These are phyloP conservation scores for Penicillium rolfsii DNA, from an alignment of 2,329 filamentous ascomycete genomes.

Conservation along the genomic window DNA sequence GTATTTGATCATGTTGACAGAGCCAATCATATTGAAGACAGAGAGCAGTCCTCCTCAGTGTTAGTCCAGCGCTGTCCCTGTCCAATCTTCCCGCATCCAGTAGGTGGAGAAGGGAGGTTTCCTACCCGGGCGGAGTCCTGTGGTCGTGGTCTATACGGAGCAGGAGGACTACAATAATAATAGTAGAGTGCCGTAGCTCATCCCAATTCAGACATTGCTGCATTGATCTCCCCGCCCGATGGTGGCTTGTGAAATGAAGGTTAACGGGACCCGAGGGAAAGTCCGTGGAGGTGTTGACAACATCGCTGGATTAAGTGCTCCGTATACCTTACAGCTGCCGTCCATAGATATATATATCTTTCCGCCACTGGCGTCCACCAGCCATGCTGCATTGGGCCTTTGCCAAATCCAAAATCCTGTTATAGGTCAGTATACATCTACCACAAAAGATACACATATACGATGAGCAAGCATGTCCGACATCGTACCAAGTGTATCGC, in stretches of 20 bases:
- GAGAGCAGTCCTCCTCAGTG: not conserved
- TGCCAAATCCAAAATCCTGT: no score
- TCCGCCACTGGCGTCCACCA: no score
- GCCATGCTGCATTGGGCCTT: no score
- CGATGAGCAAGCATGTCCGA: no score
- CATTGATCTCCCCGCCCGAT: not conserved
- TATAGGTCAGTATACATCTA: no score
- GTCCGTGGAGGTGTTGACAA: not conserved
- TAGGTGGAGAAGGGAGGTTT: not conserved
- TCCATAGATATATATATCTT: not conserved
- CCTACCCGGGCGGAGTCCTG: no score
- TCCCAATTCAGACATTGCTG: not conserved
- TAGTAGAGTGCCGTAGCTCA: not conserved
- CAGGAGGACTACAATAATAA: no score
- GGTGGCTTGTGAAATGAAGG: not conserved
- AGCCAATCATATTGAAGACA: not conserved
- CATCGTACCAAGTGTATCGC: no score
- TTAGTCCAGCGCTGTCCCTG: not conserved
- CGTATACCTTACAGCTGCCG: not conserved
- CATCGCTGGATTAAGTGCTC: not conserved
- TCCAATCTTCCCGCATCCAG: not conserved
- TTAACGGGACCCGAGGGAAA: not conserved
- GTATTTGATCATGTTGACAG: not conserved
- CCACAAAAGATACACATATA: no score
- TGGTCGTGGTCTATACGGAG: no score